phyloP scores from a whole-genome alignment of 1,284 basidiomycete species.

The Rhodotorula sp. region DNA sequence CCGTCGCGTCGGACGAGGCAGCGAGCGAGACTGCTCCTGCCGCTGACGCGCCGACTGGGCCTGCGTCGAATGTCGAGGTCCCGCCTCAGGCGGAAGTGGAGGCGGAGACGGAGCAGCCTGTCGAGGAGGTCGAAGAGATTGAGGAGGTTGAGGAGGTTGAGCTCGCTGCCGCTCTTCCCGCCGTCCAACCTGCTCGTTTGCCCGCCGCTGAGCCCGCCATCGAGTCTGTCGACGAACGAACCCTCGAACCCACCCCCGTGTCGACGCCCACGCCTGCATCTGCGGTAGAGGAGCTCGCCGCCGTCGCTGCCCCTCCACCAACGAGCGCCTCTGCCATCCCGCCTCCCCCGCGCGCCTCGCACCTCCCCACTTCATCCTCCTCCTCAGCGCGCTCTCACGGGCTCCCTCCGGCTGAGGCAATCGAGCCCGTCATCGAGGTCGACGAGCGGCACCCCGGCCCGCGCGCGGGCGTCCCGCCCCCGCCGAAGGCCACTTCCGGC shows the following conservation, averaged over 20 bases:
- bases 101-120: not conserved
- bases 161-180: not conserved
- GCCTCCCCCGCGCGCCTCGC: not conserved
- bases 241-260: not conserved
- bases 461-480: not conserved
- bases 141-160: not conserved
- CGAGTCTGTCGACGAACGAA: not conserved
- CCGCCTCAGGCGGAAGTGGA: no score
- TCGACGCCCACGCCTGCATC: not conserved
- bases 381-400: not conserved
- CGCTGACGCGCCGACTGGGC: not conserved
- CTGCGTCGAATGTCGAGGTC: no score
- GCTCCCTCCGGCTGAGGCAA: not conserved
- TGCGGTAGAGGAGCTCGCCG: no score
- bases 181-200: not conserved
- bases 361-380: not conserved
- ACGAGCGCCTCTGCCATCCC: not conserved
- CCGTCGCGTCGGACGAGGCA: no score
- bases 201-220: not conserved
- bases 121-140: not conserved
- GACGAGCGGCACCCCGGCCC: conserved; percentile 4
- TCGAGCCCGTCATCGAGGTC: conserved; percentile 6
- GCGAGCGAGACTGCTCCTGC: not conserved
- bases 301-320: not conserved
- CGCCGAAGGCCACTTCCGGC: not conserved